Percentiles rank a stretch among this genome's conserved stretches.
Conservation (phyloP, 2,329 filamentous ascomycete genomes). For the Aspergillus neoniger region DNA sequence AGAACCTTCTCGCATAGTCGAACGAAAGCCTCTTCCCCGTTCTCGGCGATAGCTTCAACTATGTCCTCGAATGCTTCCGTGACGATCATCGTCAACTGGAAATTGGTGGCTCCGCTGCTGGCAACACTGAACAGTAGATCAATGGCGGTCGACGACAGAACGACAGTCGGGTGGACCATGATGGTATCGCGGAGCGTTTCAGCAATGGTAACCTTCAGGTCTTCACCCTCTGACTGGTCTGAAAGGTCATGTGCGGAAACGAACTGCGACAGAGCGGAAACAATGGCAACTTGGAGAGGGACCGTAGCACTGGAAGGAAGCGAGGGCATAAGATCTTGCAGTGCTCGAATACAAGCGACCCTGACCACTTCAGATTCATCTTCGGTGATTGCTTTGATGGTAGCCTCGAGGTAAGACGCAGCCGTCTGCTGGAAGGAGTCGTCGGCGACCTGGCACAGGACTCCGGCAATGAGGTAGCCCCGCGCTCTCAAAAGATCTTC, state of each 20-base stretch:
- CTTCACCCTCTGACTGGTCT: conserved; percentile 85
- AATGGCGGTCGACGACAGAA: conserved; percentile 69
- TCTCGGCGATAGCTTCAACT: conserved; percentile 66
- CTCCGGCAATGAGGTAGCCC: conserved; percentile 82
- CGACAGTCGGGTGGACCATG: conserved; percentile 72
- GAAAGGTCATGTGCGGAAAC: conserved; percentile 76
- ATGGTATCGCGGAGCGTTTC: conserved; percentile 85
- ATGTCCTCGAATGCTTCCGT: conserved; percentile 91
- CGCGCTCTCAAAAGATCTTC: conserved; percentile 80
- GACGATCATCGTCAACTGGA: conserved; percentile 85
- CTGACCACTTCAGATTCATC: conserved; percentile 87
- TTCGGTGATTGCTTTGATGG: conserved; percentile 71
- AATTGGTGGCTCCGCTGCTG: conserved; percentile 84
- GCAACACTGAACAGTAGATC: conserved; percentile 87
- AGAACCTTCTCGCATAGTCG: conserved; percentile 82
- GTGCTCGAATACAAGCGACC: conserved; percentile 83
- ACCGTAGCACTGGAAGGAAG: conserved; percentile 54
- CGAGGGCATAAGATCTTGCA: conserved; percentile 68
- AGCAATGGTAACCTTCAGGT: conserved; percentile 85
- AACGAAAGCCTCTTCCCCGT: conserved; percentile 68
- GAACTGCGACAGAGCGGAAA: conserved; percentile 68
- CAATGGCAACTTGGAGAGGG: conserved; percentile 62
- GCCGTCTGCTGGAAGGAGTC: conserved; percentile 51
- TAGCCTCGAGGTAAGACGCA: conserved; percentile 52
- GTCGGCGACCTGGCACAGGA: conserved; percentile 69